Conservation (phyloP, 179 eudicot genomes). For the Beta macrorhiza region DNA sequence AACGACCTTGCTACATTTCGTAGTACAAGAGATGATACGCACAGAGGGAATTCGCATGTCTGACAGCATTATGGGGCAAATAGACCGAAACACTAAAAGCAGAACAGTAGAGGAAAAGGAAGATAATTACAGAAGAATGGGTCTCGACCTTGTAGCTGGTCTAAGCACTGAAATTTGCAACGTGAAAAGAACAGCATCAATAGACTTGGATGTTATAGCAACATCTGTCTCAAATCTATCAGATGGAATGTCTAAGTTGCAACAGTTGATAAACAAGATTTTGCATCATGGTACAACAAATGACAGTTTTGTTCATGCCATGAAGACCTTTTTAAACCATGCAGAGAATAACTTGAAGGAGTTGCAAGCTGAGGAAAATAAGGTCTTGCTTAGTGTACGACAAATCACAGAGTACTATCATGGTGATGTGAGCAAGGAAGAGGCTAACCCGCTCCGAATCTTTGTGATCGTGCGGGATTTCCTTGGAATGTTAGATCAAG, state of each 20-base stretch:
- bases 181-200: conserved; percentile 84
- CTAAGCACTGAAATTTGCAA: conserved; percentile 81
- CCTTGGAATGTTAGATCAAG: conserved; percentile 79
- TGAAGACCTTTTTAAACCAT: conserved; percentile 53
- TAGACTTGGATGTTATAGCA: conserved; percentile 87
- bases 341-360: conserved; percentile 66
- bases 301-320: conserved; percentile 50
- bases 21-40: conserved; percentile 85
- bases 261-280: conserved; percentile 41
- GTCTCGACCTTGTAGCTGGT: conserved; percentile 86
- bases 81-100: conserved; percentile 47
- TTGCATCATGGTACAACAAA: conserved; percentile 33
- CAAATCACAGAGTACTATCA: conserved; percentile 83
- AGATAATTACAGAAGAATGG: conserved; percentile 79
- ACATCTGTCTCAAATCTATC: conserved; percentile 81
- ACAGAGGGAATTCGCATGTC: conserved; percentile 78
- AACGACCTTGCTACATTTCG: conserved; percentile 91
- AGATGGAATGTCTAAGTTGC: conserved; percentile 59
- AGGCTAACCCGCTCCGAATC: conserved; percentile 66
- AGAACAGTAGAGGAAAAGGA: conserved; percentile 58
- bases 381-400: conserved; percentile 57
- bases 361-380: conserved; percentile 65
- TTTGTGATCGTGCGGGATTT: conserved; percentile 93
- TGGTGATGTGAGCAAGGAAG: conserved; percentile 82
- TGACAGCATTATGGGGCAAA: conserved; percentile 90